Evolutionary conservation across 345 rosid species (phyloP).

Genomic region (Gossypium longicalyx): DNA sequence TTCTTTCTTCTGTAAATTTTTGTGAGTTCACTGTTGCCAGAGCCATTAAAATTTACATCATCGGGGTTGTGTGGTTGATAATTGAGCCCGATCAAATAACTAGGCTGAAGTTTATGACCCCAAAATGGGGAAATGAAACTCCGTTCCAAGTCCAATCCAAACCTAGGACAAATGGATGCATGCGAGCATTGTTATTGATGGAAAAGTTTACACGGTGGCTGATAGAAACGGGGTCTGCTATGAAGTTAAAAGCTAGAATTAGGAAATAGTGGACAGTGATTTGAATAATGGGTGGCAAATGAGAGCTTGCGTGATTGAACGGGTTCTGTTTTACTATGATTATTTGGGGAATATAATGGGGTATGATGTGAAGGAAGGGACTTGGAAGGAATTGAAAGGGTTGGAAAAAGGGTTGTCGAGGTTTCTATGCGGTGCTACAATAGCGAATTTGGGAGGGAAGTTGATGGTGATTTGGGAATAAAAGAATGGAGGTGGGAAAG

Average conservation of each 20-base stretch:
- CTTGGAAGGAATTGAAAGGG: conserved; percentile 65
- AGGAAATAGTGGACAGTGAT: conserved; percentile 54
- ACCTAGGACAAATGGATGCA: conserved; percentile 92
- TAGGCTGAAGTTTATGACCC: conserved; percentile 78
- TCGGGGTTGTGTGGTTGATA: conserved; percentile 72
- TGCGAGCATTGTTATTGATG: conserved; percentile 69
- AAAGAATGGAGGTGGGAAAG: conserved; percentile 35
- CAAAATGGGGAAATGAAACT: conserved; percentile 35
- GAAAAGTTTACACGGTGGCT: conserved; percentile 67
- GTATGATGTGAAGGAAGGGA: conserved; percentile 41
- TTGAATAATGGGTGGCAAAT: conserved; percentile 83
- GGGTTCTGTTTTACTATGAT: conserved; percentile 71
- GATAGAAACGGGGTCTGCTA: conserved; percentile 66
- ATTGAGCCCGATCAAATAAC: conserved; percentile 41
- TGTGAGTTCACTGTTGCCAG: conserved; percentile 52
- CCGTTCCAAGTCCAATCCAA: conserved; percentile 48
- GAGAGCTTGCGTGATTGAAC: conserved; percentile 72
- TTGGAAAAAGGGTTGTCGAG: conserved; percentile 53
- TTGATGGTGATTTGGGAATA: conserved; percentile 82
- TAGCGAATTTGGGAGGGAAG: conserved; percentile 81
- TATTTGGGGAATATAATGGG: conserved; percentile 85
- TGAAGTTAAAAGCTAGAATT: conserved; percentile 37
- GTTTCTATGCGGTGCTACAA: conserved; percentile 74
- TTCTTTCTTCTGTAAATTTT: too few species aligned
- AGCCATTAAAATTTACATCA: conserved; percentile 50